These are phyloP conservation scores for Geotrichum europaeum DNA, from an alignment of 1,139 yeast genomes.

Conservation along the genomic window DNA sequence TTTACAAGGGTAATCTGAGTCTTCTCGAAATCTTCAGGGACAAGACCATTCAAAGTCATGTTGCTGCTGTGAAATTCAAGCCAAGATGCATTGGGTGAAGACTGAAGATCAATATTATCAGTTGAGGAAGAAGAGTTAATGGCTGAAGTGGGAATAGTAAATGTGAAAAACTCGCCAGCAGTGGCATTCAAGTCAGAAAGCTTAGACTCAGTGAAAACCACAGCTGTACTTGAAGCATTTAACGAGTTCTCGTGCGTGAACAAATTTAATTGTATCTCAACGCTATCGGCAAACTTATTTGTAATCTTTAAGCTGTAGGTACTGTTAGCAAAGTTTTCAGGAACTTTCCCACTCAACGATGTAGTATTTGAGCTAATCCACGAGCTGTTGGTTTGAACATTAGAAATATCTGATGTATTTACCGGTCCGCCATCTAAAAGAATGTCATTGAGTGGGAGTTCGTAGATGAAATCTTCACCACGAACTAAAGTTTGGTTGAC, in stretches of 20 bases:
- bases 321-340: slow-evolving; percentile 40
- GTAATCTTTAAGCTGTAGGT: slow-evolving; percentile 46
- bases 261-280: slow-evolving; percentile 50
- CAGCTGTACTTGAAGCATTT: slow-evolving; percentile 1
- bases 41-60: slow-evolving; percentile 12
- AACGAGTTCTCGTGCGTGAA: not conserved
- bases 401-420: slow-evolving; percentile 47
- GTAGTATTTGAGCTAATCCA: slow-evolving; percentile 53
- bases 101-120: not conserved
- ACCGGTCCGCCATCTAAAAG: slow-evolving; percentile 54
- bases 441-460: slow-evolving; percentile 56
- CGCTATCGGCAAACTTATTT: slow-evolving; percentile 61
- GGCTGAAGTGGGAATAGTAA: slow-evolving; percentile 45
- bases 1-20: slow-evolving; percentile 27
- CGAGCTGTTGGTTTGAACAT: slow-evolving; percentile 44
- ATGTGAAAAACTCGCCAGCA: slow-evolving; percentile 49
- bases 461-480: slow-evolving; percentile 47
- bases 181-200: slow-evolving; percentile 55
- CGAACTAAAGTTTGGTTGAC: slow-evolving; percentile 57
- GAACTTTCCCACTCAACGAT: slow-evolving; percentile 48
- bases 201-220: slow-evolving; percentile 16
- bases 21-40: slow-evolving; percentile 9
- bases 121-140: slow-evolving; percentile 35
- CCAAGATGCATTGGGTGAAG: slow-evolving; percentile 10
- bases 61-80: slow-evolving; percentile 9